These are phyloP conservation scores for Smallanthus sonchifolius DNA, from an alignment of 129 eudicot species.

Conservation along the genomic window DNA sequence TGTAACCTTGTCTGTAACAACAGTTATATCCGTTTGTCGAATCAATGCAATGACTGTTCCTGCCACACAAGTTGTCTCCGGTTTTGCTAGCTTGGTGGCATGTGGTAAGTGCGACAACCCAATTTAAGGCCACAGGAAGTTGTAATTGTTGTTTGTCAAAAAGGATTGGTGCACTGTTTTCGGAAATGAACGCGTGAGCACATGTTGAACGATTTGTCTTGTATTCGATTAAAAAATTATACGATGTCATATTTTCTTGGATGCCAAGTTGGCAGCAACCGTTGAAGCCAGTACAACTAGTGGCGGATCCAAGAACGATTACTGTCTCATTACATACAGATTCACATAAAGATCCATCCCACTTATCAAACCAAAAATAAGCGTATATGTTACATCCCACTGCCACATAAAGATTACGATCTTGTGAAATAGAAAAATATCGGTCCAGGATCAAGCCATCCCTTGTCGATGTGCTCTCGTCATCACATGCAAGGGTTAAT, in stretches of 20 bases:
- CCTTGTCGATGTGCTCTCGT: accelerated
- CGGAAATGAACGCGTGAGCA: slow-evolving; percentile 2
- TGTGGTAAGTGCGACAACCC: slow-evolving; percentile 15
- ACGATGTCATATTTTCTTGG: neutral
- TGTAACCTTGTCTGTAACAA: slow-evolving; percentile 24
- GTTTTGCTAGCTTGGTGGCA: slow-evolving; percentile 20
- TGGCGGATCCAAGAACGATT: neutral
- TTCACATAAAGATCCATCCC: neutral
- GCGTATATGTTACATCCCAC: slow-evolving; percentile 16
- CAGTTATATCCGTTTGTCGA: slow-evolving; percentile 26
- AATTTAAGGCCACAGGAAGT: slow-evolving; percentile 23
- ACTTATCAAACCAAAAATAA: neutral
- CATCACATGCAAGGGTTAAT: neutral
- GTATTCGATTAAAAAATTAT: neutral
- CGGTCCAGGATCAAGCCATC: neutral
- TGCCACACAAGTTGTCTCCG: slow-evolving; percentile 8
- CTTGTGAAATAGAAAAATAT: slow-evolving; percentile 14
- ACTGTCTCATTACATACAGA: neutral
- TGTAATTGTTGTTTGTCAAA: neutral
- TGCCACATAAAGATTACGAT: slow-evolving; percentile 12
- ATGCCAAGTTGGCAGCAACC: slow-evolving; percentile 26
- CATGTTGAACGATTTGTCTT: neutral
- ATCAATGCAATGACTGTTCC: slow-evolving; percentile 27
- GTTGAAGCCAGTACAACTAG: slow-evolving; percentile 13
- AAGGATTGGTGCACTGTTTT: neutral